Percentiles rank a stretch among this genome's conserved stretches.
Conservation (phyloP, 495 filamentous ascomycete species). For the Penicillium goetzii region DNA sequence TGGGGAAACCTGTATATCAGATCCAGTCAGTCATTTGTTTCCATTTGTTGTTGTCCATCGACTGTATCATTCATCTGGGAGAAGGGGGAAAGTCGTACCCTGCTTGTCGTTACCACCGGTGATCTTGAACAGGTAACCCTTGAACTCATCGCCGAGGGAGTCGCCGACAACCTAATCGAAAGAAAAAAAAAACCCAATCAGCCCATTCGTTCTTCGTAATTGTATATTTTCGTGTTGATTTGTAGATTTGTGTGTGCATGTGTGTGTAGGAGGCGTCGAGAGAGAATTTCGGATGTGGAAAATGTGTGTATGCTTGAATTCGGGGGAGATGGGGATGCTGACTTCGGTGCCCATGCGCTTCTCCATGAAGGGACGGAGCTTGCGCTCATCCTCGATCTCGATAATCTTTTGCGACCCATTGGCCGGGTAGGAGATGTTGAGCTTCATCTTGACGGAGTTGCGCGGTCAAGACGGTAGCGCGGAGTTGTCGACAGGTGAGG, state of each 20-base stretch:
- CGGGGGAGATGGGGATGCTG: conserved; percentile 37
- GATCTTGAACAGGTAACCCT: conserved; percentile 88
- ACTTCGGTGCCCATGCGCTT: conserved; percentile 98
- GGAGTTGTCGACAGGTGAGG: conserved; percentile 53
- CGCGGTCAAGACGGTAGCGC: conserved; percentile 59
- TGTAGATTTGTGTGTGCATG: conserved; percentile 11
- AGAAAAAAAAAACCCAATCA: conserved; percentile 44
- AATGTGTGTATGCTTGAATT: conserved; percentile 16
- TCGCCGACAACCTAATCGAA: conserved; percentile 66
- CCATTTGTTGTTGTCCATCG: conserved; percentile 9
- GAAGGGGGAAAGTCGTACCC: conserved; percentile 48
- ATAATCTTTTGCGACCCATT: conserved; percentile 99
- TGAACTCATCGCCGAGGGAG: conserved; percentile 96
- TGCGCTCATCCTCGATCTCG: conserved; percentile 98
- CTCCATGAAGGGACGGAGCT: conserved; percentile 83
- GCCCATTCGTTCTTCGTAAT: conserved; percentile 35
- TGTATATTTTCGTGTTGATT: conserved; percentile 14
- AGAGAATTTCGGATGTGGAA: conserved; percentile 16
- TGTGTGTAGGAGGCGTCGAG: conserved; percentile 13
- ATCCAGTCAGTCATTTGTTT: conserved; percentile 33
- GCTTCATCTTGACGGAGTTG: conserved; percentile 72
- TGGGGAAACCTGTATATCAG: conserved; percentile 74
- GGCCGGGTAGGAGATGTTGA: conserved; percentile 97
- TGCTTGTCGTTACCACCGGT: conserved; percentile 99
- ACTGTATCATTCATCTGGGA: not conserved